Evolutionary conservation across 768 basidiomycete genomes (phyloP), one percentile per base, ranked within the genome.

Genomic region (Hebeloma cylindrosporum): DNA sequence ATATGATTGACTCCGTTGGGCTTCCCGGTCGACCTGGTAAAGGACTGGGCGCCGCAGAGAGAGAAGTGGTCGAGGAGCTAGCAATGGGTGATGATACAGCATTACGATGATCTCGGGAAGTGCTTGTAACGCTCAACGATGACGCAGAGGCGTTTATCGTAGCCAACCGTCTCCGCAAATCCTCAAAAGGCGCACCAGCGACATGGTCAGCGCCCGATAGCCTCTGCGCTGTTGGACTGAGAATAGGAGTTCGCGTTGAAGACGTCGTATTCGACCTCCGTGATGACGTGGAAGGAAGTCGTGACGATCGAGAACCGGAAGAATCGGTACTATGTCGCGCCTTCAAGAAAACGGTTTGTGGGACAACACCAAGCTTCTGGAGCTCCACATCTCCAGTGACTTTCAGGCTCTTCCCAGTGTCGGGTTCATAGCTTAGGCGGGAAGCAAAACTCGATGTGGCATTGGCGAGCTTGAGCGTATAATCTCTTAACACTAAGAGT

Each of bases 311-410:
- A 40, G 54, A n/a, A n/a, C n/a, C 53, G 10, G 64, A 45, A 8
- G 64, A 42, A 5, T 83, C 80, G 5, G n/a, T n/a, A n/a, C 68
- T 60, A 17, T 65, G 59, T 20, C 76, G 68, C n/a, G 77, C 59
- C 56, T 78, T 88, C 53, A 96, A 69, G 64, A 97, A 96, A 14
- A 96, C 83, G 0, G 92, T 96, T 47, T 90, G 91, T 9, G 93
- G 92, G 0, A 93, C 88, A 4, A 94, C 85, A 1, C 86, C 85
- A 3, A 97, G 80, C 56, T 90, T 92, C 56, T 86, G 87, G 29
- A 99, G 75, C 47, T 91, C 87, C 25, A 92, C 73, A 37, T 85
- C 79, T 14, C 78, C 79, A 7, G 73, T 77, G 4, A 79, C 71
- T 59, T 80, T 85, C 17, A 90, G 70, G 46, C 73, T 77, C 54